Base-by-base conservation (phyloP, 2,329 filamentous ascomycete genomes). In the Dactylonectria estremocensis region DNA sequence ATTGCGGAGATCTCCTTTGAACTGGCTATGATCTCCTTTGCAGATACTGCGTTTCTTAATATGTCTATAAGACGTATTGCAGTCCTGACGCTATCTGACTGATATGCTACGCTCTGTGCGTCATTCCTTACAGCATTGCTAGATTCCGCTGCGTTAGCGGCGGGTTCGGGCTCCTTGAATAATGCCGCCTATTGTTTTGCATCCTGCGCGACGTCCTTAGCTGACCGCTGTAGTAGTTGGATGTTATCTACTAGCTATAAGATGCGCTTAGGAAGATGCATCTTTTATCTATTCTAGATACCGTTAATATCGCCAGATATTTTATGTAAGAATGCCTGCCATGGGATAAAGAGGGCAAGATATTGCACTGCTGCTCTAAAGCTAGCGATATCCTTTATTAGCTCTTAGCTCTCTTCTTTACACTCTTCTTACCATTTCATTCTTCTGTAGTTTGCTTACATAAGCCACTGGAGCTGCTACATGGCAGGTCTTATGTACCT, bases 321-420 rank as follows among this genome's bases (percentile, higher is more conserved):
- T 28, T 28, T 40, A 35, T 16, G 18, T 13, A 37, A 11, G 43
- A 68, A 68, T 1, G 24, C 43, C 28, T 68, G 37, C 66, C 66
- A 68, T 18, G 62, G 66, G 1, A 68, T 62, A 14, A 68, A 68
- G 5, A 68, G 2, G 1, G 52, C 60, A n/a, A 69, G 67, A 43
- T 69, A 55, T 50, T 64, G 60, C 8, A 69, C 60, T 2, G 61
- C 43, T 14, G 48, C 57, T 4, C 57, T 61, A 9, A 45, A 31
- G 40, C 20, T 58, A 20, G 43, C 20, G 43, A 52, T 43, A 46
- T 31, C 24, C 18, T 7, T 54, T 14, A 6, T 28, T 28, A 28
- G 24, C 24, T 28, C 24, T 28, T 7, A 28, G 24, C 24, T 28
- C 24, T 28, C 24, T 28, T 3, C 7, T 28, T 7, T 7, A 7